Evolutionary conservation across 129 eudicot genomes (phyloP).

Genomic region (Gnaphalium uliginosum): DNA sequence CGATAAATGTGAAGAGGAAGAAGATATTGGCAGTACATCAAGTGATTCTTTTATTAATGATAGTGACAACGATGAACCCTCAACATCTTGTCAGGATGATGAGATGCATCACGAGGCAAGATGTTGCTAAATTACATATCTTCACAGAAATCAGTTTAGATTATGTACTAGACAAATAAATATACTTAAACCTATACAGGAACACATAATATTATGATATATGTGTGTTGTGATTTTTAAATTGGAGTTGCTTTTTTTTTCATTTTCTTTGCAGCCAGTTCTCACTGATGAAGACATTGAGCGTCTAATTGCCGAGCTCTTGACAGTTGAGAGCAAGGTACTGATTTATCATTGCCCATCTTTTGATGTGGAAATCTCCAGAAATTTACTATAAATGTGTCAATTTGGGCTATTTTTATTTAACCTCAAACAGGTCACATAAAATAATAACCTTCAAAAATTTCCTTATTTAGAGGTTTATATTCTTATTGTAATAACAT

Average conservation of each 20-base stretch:
- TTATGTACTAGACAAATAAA: neutral
- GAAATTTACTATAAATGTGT: conserved; percentile 1
- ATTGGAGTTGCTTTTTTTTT: conserved; percentile 17
- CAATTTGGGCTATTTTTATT: neutral
- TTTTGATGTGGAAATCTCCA: neutral
- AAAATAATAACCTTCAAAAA: too few species aligned
- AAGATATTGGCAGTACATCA: conserved; percentile 40
- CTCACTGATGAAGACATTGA: conserved; percentile 84
- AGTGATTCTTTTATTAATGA: conserved; percentile 51
- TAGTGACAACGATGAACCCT: conserved; percentile 42
- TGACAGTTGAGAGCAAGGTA: conserved; percentile 96
- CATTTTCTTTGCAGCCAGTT: conserved; percentile 52
- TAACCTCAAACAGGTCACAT: neutral
- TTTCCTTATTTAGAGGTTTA: neutral
- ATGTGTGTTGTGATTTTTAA: conserved; percentile 2
- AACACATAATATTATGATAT: conserved; percentile 3
- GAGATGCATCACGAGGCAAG: conserved; percentile 51
- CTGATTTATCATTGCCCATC: neutral
- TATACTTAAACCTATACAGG: neutral
- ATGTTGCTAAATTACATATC: neutral
- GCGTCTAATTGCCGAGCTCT: conserved; percentile 75
- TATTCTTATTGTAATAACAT: neutral
- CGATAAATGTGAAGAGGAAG: conserved; percentile 43
- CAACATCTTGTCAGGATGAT: conserved; percentile 45
- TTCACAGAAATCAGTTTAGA: neutral